phyloP scores from a whole-genome alignment of 2,329 filamentous ascomycete species.

The Paecilomyces sp. region DNA sequence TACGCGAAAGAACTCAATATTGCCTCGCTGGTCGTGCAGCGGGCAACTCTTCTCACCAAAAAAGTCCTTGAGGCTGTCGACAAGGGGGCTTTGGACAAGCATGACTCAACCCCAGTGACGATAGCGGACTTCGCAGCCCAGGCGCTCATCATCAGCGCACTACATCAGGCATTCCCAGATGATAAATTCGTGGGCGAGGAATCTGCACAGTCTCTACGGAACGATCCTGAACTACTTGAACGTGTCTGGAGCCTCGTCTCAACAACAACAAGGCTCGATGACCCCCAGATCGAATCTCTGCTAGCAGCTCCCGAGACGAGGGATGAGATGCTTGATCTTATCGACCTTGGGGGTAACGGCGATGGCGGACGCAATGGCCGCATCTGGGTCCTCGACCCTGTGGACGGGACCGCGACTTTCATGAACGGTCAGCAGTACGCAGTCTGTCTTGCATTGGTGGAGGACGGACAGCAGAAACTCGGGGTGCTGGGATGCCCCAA shows the following conservation, averaged over 20 bases:
- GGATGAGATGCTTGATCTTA: conserved; percentile 54
- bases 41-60: conserved; percentile 53
- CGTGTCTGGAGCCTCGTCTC: conserved; percentile 52
- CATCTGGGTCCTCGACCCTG: conserved; percentile 58
- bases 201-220: conserved; percentile 46
- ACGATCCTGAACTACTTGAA: conserved; percentile 41
- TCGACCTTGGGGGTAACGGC: conserved; percentile 50
- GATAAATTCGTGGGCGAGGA: conserved; percentile 59
- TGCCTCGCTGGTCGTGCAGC: conserved; percentile 43
- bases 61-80: conserved; percentile 42
- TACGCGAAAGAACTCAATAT: conserved; percentile 31
- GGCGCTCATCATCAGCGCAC: conserved; percentile 52
- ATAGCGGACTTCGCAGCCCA: conserved; percentile 59
- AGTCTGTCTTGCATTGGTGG: conserved; percentile 52
- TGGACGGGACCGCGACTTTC: conserved; percentile 59
- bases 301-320: conserved; percentile 37
- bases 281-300: conserved; percentile 21
- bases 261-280: conserved; percentile 25
- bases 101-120: conserved; percentile 54
- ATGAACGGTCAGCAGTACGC: conserved; percentile 57
- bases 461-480: conserved; percentile 50
- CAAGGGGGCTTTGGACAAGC: conserved; percentile 49
- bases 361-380: conserved; percentile 32
- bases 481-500: conserved; percentile 59
- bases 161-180: conserved; percentile 47